These are phyloP conservation scores for Aspergillus campestris DNA, from an alignment of 495 filamentous ascomycete species.

Conservation along the genomic window DNA sequence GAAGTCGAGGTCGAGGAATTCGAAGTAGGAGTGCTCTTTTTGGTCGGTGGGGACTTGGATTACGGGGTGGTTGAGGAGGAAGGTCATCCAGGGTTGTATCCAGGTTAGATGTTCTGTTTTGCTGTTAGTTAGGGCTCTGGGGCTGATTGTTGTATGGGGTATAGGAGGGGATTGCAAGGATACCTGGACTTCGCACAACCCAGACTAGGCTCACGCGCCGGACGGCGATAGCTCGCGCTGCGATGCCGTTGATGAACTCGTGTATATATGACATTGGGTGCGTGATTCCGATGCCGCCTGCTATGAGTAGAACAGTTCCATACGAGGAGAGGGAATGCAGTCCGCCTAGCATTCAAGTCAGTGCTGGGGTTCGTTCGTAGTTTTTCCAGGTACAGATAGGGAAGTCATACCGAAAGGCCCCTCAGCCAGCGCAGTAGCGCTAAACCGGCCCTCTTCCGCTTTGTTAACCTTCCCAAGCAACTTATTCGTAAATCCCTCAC, in stretches of 20 bases:
- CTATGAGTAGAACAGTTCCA: constrained; percentile 47
- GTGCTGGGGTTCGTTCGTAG: neutral
- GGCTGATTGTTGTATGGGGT: neutral
- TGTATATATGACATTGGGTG: constrained; percentile 48
- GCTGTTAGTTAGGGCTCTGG: constrained; percentile 1
- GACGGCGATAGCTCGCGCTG: constrained; percentile 30
- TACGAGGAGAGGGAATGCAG: constrained; percentile 43
- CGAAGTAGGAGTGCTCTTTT: constrained; percentile 24
- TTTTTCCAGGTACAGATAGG: neutral
- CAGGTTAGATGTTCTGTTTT: constrained; percentile 31
- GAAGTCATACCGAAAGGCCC: constrained; percentile 44
- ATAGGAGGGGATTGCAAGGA: neutral
- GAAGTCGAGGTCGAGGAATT: constrained; percentile 18
- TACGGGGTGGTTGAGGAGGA: constrained; percentile 28
- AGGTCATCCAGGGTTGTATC: constrained; percentile 38
- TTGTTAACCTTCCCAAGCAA: constrained; percentile 38
- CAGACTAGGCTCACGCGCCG: constrained; percentile 34
- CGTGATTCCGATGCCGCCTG: constrained; percentile 53
- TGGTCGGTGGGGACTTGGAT: constrained; percentile 12
- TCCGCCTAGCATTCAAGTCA: constrained; percentile 22
- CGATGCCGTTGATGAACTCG: constrained; percentile 37
- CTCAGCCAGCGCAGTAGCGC: constrained; percentile 42
- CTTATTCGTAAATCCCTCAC: constrained; percentile 45
- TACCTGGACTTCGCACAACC: constrained; percentile 36
- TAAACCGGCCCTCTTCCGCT: constrained; percentile 30